A percentile compares a stretch with the other conserved stretches of the same genome.
phyloP scores from a whole-genome alignment of 768 basidiomycete species.

The Lentinus brumalis region DNA sequence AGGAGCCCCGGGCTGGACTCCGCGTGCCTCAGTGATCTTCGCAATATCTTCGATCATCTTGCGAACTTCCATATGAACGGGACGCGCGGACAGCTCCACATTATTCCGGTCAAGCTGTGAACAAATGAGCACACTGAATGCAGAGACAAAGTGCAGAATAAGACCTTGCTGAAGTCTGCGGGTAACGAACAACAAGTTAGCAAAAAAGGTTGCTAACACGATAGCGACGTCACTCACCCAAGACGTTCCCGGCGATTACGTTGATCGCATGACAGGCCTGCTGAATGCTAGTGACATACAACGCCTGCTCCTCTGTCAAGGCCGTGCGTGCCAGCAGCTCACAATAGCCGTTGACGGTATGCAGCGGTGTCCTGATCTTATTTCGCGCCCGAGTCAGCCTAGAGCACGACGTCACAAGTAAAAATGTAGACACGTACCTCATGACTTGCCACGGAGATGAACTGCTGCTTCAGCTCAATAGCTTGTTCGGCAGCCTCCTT shows the following conservation, averaged over 20 bases:
- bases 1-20: slow-evolving; percentile 20
- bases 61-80: slow-evolving; percentile 28
- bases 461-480: slow-evolving; percentile 33
- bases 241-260: slow-evolving; percentile 33
- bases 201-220: no score
- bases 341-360: slow-evolving; percentile 33
- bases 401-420: not conserved
- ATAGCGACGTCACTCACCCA: slow-evolving; percentile 20
- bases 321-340: slow-evolving; percentile 28
- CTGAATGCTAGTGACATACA: slow-evolving; percentile 31
- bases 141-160: not conserved
- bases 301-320: slow-evolving; percentile 28
- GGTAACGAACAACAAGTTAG: not conserved
- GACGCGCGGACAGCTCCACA: slow-evolving; percentile 29
- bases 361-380: slow-evolving; percentile 32
- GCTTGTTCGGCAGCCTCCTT: slow-evolving; percentile 35
- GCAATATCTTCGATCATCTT: slow-evolving; percentile 32
- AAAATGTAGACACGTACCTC: slow-evolving; percentile 19
- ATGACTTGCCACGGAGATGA: slow-evolving; percentile 33
- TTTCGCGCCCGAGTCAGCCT: not conserved
- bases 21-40: slow-evolving; percentile 28
- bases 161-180: slow-evolving; percentile 33
- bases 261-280: slow-evolving; percentile 35
- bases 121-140: not conserved
- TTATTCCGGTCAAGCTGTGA: slow-evolving; percentile 31